Evolutionary conservation across 495 filamentous ascomycete genomes (phyloP).

Genomic region (Annulohypoxylon maeteangense): DNA sequence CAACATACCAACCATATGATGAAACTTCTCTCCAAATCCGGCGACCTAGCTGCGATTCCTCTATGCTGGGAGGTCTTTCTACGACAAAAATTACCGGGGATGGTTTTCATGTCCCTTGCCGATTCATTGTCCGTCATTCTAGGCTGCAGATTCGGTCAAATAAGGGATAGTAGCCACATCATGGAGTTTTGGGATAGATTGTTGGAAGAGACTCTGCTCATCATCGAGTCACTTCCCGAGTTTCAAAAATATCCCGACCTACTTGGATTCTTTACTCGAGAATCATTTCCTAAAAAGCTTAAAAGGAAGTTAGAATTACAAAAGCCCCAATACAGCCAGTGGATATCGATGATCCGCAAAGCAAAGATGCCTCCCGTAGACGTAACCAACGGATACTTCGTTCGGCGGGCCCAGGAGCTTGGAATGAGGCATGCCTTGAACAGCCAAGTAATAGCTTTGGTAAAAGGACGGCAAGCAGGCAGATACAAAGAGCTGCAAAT

Average conservation of each 20-base stretch:
- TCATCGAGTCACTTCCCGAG: slow-evolving; percentile 64
- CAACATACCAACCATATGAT: slow-evolving; percentile 46
- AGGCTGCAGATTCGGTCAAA: slow-evolving; percentile 74
- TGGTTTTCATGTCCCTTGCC: slow-evolving; percentile 78
- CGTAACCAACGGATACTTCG: slow-evolving; percentile 84
- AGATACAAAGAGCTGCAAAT: slow-evolving; percentile 25
- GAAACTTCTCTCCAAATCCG: slow-evolving; percentile 44
- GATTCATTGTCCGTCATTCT: slow-evolving; percentile 81
- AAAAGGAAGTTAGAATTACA: slow-evolving; percentile 55
- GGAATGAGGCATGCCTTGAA: slow-evolving; percentile 74
- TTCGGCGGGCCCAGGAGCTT: slow-evolving; percentile 72
- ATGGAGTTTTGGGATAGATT: slow-evolving; percentile 74
- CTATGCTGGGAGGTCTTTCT: slow-evolving; percentile 46
- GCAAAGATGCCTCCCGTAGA: slow-evolving; percentile 76
- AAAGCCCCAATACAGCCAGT: slow-evolving; percentile 63
- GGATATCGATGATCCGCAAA: slow-evolving; percentile 32
- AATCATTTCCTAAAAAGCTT: slow-evolving; percentile 58
- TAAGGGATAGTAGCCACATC: slow-evolving; percentile 70
- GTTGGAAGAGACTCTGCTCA: slow-evolving; percentile 58
- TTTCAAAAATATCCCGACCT: slow-evolving; percentile 69
- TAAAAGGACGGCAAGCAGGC: slow-evolving; percentile 50
- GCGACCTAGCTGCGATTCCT: slow-evolving; percentile 44
- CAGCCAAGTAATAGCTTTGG: slow-evolving; percentile 44
- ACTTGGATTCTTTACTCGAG: slow-evolving; percentile 64
- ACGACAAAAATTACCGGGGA: slow-evolving; percentile 70